Percentiles rank a stretch among this genome's conserved stretches.
These are phyloP conservation scores for Inonotus hispidus DNA, from an alignment of 1,284 basidiomycete genomes.

Conservation along the genomic window DNA sequence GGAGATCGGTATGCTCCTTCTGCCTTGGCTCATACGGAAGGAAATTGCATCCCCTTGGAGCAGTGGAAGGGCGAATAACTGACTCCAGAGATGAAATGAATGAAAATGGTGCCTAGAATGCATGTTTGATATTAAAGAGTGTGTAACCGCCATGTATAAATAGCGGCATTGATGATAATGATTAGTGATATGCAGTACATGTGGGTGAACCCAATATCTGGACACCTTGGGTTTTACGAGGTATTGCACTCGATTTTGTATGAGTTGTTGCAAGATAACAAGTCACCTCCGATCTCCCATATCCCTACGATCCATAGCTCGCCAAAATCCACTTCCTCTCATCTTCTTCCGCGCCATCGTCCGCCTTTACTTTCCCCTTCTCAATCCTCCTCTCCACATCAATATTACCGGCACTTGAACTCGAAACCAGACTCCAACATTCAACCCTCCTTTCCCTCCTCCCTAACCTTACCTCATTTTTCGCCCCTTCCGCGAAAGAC, in stretches of 20 bases:
- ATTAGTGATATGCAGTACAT: too few relatives aligned
- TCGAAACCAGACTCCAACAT: constrained; percentile 12
- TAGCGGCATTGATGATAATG: too few relatives aligned
- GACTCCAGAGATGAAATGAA: background rate
- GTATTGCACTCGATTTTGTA: too few relatives aligned
- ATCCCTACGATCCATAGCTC: too few relatives aligned
- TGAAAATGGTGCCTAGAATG: too few relatives aligned
- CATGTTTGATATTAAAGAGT: too few relatives aligned
- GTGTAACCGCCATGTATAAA: too few relatives aligned
- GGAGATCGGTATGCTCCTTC: constrained; percentile 6
- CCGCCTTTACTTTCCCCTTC: background rate
- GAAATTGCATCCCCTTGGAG: constrained; percentile 15
- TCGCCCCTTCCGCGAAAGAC: background rate
- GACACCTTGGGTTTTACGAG: too few relatives aligned
- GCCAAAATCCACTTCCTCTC: too few relatives aligned
- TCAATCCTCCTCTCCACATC: background rate
- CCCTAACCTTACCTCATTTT: background rate
- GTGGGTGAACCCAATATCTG: too few relatives aligned
- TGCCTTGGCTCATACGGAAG: background rate
- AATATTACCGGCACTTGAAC: background rate
- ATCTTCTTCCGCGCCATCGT: background rate
- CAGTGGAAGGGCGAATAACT: constrained; percentile 14
- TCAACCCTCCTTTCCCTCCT: background rate
- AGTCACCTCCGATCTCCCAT: too few relatives aligned
- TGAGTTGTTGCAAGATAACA: too few relatives aligned